Base-by-base conservation (phyloP, 2,329 filamentous ascomycete genomes). In the Onygena corvina region DNA sequence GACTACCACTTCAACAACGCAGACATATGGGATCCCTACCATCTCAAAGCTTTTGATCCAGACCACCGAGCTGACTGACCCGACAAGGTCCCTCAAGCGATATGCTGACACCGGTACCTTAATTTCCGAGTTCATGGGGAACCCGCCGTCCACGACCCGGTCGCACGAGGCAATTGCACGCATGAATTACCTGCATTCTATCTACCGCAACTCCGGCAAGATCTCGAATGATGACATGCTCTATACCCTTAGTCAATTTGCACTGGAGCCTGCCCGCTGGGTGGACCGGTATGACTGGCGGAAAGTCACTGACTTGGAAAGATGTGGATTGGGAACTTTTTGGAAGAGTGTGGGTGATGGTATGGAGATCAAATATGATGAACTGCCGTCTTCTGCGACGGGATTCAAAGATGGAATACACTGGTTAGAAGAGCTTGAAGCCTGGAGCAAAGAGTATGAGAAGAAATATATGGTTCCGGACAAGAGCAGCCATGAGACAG, bases 271-370 rank as follows among this genome's bases (percentile, higher is more conserved):
- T 0, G 63, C 76, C 25, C 69, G 74, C 11, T 87, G 83, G 71
- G 74, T 84, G 27, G 61, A 71, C 3, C 67, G 67, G 4, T 84
- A 79, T 57, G 86, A 90, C 60, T 90, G 84, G 84, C 76, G 85
- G 1, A 33, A 67, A 3, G 62, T 86, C 18, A 81, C 74, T 12
- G 76, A 81, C 0, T 71, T 88, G 64, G 85, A 89, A 63, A 62
- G 70, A 7, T 84, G 81, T 53, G 83, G 82, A 0, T 64, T 82
- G 25, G 80, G 76, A 12, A 79, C 77, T 0, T 79, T 84, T 58
- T 88, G 83, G 83, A 84, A 84, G 63, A 72, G 72, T 47, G 66
- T 86, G 12, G 84, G 83, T 11, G 80, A 86, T 56, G 76, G 77
- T 47, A 83, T 88, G 77, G 74, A 71, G 0, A 83, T 88, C 49